phyloP scores from a whole-genome alignment of 2,329 filamentous ascomycete species.

The Xylariaceae sp. region DNA sequence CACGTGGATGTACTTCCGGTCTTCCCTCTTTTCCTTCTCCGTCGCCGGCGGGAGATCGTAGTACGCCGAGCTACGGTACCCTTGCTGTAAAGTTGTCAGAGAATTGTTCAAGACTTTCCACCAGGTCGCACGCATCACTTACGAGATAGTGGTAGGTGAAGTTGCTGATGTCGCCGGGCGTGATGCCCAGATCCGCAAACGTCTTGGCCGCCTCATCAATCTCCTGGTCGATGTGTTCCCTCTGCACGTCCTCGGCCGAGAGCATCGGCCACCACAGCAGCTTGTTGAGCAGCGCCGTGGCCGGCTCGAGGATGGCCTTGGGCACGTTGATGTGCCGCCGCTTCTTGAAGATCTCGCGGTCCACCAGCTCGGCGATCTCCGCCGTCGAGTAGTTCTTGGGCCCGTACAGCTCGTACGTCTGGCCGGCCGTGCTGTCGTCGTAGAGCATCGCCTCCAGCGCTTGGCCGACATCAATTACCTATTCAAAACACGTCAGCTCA shows the following conservation, averaged over 20 bases:
- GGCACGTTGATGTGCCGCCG: conserved; percentile 88
- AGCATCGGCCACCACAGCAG: conserved; percentile 81
- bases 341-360: conserved; percentile 86
- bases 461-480: conserved; percentile 83
- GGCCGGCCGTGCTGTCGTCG: conserved; percentile 80
- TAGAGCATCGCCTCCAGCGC: conserved; percentile 86
- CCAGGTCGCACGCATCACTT: no score
- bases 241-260: conserved; percentile 79
- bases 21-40: conserved; percentile 87
- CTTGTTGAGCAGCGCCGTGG: conserved; percentile 69
- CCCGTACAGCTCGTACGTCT: conserved; percentile 92
- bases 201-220: conserved; percentile 92
- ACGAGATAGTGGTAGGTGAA: conserved; percentile 93
- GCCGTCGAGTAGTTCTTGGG: conserved; percentile 86
- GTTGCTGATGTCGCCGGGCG: conserved; percentile 76
- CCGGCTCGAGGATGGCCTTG: conserved; percentile 68
- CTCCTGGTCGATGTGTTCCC: conserved; percentile 85
- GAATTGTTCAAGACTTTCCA: no score
- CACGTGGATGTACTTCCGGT: conserved; percentile 96
- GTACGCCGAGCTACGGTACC: conserved; percentile 78
- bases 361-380: conserved; percentile 80
- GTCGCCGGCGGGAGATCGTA: conserved; percentile 93
- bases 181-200: conserved; percentile 86
- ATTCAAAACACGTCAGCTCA: no score
- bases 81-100: no score